Evolutionary conservation across 495 filamentous ascomycete species (phyloP).

Genomic region (Articulospora tetracladia): DNA sequence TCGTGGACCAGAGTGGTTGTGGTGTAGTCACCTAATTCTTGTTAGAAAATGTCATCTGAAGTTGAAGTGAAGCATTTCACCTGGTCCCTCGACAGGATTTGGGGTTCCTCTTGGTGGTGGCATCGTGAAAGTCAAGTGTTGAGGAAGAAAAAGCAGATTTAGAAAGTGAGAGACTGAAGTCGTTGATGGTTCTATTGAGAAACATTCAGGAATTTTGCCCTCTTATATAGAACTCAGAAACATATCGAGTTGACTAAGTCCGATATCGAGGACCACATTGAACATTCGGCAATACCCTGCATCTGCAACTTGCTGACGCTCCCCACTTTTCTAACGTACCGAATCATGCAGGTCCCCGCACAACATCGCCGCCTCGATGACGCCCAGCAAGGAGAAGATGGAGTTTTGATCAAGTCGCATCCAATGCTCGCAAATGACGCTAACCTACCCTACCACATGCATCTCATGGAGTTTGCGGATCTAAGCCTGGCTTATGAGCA

Average conservation of each 20-base stretch:
- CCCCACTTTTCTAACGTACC: no score
- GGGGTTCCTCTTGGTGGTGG: slow-evolving; percentile 10
- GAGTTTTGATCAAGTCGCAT: no score
- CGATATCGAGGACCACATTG: not conserved
- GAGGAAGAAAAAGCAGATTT: not conserved
- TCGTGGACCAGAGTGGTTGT: slow-evolving; percentile 8
- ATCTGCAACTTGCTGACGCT: not conserved
- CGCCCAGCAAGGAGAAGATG: no score
- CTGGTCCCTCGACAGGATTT: slow-evolving; percentile 14
- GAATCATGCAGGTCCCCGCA: no score
- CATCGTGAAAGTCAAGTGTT: slow-evolving; percentile 2
- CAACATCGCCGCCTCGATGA: no score
- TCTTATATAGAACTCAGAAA: not conserved
- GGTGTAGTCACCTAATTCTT: slow-evolving; percentile 7
- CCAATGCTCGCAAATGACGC: no score
- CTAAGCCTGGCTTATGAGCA: no score
- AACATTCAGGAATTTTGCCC: not conserved
- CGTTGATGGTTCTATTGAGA: no score
- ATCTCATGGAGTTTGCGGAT: no score
- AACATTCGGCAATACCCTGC: not conserved
- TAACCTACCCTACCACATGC: no score
- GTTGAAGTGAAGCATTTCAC: not conserved
- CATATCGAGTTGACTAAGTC: not conserved
- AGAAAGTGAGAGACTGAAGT: not conserved
- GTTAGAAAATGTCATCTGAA: not conserved